Conservation (phyloP, 768 basidiomycete species). For the Cantharellus cinnabarinus region DNA sequence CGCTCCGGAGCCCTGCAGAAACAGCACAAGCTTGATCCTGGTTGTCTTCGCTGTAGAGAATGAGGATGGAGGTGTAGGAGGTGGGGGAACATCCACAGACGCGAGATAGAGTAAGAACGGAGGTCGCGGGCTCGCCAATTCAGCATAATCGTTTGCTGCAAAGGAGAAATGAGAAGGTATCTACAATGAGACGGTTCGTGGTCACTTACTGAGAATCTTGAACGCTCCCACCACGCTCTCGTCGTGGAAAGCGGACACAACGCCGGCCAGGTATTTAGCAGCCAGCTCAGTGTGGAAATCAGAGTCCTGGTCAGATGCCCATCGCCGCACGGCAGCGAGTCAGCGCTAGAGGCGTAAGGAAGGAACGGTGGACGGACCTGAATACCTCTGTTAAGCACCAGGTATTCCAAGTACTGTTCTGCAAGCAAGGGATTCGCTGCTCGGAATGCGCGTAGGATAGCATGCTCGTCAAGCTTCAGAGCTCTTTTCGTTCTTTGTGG, state of each 20-base stretch:
- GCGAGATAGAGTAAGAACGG: neutral
- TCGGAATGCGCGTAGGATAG: conserved; percentile 34
- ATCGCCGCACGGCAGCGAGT: neutral
- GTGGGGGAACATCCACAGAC: neutral
- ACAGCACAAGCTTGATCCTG: conserved; percentile 46
- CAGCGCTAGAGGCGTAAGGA: neutral
- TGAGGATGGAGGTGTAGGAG: neutral
- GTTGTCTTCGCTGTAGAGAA: neutral
- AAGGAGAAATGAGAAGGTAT: neutral
- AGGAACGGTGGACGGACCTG: conserved; percentile 21
- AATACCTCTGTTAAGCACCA: conserved; percentile 50
- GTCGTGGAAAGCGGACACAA: too few species aligned
- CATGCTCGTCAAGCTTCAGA: conserved; percentile 39
- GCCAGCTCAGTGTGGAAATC: conserved; percentile 52
- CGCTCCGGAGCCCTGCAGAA: conserved; percentile 54
- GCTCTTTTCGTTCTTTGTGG: conserved; percentile 29
- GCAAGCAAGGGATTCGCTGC: conserved; percentile 40
- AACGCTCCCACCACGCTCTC: too few species aligned
- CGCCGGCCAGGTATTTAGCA: conserved; percentile 22
- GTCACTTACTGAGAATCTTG: too few species aligned
- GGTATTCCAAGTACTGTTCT: conserved; percentile 55
- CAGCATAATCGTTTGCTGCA: too few species aligned
- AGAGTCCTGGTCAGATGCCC: conserved; percentile 24
- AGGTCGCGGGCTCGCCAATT: neutral
- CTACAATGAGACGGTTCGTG: neutral